Conservation (phyloP, 345 rosid genomes). For the Aquilaria malaccensis region DNA sequence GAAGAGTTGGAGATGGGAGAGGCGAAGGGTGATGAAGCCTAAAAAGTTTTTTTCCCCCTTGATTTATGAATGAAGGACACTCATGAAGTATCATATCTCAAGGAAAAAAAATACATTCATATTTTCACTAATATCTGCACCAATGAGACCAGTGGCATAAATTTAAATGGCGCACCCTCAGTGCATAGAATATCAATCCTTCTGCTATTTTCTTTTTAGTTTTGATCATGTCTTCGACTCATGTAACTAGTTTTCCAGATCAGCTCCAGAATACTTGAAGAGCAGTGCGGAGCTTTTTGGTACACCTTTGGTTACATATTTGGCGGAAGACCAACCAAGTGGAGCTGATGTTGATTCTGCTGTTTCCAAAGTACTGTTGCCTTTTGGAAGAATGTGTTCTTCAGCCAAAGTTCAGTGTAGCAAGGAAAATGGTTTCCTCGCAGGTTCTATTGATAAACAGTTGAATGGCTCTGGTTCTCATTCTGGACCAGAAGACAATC, state of each 20-base stretch:
- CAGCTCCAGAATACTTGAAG: constrained; percentile 27
- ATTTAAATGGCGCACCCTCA: too few relatives aligned
- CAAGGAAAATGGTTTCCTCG: constrained; percentile 45
- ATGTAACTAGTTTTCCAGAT: constrained; percentile 28
- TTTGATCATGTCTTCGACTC: constrained; percentile 5
- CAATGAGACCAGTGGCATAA: too few relatives aligned
- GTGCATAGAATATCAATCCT: too few relatives aligned
- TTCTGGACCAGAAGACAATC: constrained; percentile 19
- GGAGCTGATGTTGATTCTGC: constrained; percentile 56
- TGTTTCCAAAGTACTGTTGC: constrained; percentile 46
- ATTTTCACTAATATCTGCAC: too few relatives aligned
- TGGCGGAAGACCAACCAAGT: constrained; percentile 41
- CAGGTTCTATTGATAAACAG: constrained; percentile 36
- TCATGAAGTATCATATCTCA: too few relatives aligned
- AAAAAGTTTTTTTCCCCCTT: too few relatives aligned
- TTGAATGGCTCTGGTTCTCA: constrained; percentile 30
- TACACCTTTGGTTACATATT: constrained; percentile 61
- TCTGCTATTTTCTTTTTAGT: neutral
- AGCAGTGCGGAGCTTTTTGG: constrained; percentile 48
- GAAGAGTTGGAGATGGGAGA: too few relatives aligned
- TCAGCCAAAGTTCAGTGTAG: constrained; percentile 27
- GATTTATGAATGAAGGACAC: too few relatives aligned
- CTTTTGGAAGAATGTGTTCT: constrained; percentile 48
- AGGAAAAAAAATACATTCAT: too few relatives aligned
- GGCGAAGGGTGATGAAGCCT: too few relatives aligned